These are phyloP conservation scores for Opeltia flavorubescens DNA, from an alignment of 495 filamentous ascomycete species.

Conservation along the genomic window DNA sequence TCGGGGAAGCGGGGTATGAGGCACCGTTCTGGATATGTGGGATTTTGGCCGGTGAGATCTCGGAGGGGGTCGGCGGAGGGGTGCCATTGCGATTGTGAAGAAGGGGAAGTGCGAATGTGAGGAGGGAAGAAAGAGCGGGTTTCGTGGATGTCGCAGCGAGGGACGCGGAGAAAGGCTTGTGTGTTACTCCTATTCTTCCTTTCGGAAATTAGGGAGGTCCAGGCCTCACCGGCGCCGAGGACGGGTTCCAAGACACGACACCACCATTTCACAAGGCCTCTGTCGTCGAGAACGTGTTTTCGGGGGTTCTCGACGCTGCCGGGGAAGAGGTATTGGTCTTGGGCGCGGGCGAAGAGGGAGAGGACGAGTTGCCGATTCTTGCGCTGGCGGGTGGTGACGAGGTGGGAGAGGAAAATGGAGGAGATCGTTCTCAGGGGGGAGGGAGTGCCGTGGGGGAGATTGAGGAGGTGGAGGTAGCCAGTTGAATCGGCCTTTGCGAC, in stretches of 20 bases:
- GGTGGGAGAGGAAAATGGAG: conserved; percentile 58
- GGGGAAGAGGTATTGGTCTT: conserved; percentile 90
- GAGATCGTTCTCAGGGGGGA: conserved; percentile 63
- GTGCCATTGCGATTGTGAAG: conserved; percentile 34
- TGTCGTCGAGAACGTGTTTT: conserved; percentile 91
- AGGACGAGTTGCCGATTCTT: conserved; percentile 62
- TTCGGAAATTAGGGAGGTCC: conserved; percentile 5
- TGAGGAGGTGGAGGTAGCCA: conserved; percentile 60
- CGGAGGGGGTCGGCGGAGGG: conserved; percentile 46
- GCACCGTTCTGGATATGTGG: conserved; percentile 59
- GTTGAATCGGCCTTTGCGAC: conserved; percentile 96
- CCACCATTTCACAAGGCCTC: conserved; percentile 90
- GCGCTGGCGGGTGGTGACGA: conserved; percentile 51
- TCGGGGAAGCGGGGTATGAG: conserved; percentile 87
- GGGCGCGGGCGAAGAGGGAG: conserved; percentile 83
- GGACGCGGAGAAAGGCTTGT: conserved; percentile 72
- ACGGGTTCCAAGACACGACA: conserved; percentile 73
- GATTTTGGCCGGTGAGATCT: conserved; percentile 35
- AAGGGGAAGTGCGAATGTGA: conserved; percentile 25
- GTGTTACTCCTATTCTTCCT: conserved; percentile 30
- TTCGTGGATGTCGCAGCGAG: conserved; percentile 67
- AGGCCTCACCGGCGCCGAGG: conserved; percentile 18
- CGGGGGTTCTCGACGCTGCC: conserved; percentile 69
- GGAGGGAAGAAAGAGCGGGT: conserved; percentile 47
- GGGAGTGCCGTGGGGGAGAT: conserved; percentile 41